Evolutionary conservation across 1,284 basidiomycete species (phyloP).

Genomic region (Pseudozyma sp.): DNA sequence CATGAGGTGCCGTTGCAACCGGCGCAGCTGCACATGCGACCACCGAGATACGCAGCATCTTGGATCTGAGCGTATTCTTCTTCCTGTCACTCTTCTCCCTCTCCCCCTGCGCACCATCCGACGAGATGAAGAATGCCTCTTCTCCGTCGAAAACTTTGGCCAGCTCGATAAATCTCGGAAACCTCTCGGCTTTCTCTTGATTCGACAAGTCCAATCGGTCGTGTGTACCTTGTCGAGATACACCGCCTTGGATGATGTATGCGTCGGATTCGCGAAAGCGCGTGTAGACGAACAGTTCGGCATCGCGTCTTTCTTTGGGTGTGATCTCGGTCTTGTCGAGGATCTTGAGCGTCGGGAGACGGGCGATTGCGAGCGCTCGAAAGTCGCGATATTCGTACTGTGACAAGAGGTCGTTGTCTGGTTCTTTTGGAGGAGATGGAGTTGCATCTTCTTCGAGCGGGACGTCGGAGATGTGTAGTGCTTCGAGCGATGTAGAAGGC

Average conservation of each 20-base stretch:
- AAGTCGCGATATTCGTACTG: slow-evolving; percentile 70
- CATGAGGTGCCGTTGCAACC: background rate
- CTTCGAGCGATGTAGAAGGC: slow-evolving; percentile 68
- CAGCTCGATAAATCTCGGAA: slow-evolving; percentile 39
- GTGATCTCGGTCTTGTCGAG: slow-evolving; percentile 81
- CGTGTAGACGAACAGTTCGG: slow-evolving; percentile 76
- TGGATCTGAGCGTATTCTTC: slow-evolving; percentile 30
- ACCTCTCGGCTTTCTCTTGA: slow-evolving; percentile 6
- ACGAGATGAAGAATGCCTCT: background rate
- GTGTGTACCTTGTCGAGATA: background rate
- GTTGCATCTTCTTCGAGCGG: slow-evolving; percentile 4
- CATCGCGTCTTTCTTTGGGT: slow-evolving; percentile 80
- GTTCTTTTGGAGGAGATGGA: background rate
- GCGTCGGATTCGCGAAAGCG: slow-evolving; percentile 29
- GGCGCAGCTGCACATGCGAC: slow-evolving; percentile 3
- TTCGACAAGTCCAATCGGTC: slow-evolving; percentile 1
- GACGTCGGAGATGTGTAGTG: slow-evolving; percentile 22
- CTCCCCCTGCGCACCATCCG: background rate
- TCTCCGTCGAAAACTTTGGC: slow-evolving; percentile 25
- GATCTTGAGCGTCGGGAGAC: slow-evolving; percentile 75
- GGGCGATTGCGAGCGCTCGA: slow-evolving; percentile 79
- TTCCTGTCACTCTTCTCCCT: background rate
- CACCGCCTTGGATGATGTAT: slow-evolving; percentile 22
- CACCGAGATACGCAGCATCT: slow-evolving; percentile 32
- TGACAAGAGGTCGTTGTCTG: slow-evolving; percentile 11